Conservation (phyloP, 371 early-diverging fungal species). For the Mortierella sp. region DNA sequence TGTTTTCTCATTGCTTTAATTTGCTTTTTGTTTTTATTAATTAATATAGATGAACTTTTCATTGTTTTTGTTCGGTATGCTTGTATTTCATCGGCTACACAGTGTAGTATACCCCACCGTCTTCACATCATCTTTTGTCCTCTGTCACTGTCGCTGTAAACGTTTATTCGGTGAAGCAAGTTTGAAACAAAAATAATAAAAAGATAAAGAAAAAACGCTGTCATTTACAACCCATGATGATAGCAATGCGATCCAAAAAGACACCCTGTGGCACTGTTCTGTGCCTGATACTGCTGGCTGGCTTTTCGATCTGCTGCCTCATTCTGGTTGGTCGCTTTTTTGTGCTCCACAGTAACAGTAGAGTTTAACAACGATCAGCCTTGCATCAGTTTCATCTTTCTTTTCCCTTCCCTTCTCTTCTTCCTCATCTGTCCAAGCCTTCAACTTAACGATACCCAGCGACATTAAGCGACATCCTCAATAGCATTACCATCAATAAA, state of each 20-base stretch:
- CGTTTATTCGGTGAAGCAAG: conserved; percentile 5
- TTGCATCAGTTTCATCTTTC: background rate
- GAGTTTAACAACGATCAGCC: background rate
- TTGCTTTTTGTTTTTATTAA: conserved; percentile 3
- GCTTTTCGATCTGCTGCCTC: background rate
- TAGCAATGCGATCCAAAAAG: no score
- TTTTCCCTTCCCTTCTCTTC: background rate
- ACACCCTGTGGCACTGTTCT: no score
- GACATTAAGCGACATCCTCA: background rate
- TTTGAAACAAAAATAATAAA: background rate
- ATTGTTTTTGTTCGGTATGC: conserved; percentile 1
- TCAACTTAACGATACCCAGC: background rate
- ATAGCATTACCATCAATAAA: background rate
- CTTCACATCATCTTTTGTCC: background rate
- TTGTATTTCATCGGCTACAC: background rate
- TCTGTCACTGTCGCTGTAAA: background rate
- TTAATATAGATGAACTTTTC: conserved; percentile 8
- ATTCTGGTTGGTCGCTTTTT: background rate
- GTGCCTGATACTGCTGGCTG: no score
- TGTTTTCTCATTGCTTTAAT: background rate
- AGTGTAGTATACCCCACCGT: conserved; percentile 10
- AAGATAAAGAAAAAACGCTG: background rate
- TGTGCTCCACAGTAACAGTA: background rate
- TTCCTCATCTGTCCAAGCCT: background rate
- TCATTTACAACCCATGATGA: no score